Evolutionary conservation across 139 green algal species (phyloP).

Genomic region (Bryopsis sp.): DNA sequence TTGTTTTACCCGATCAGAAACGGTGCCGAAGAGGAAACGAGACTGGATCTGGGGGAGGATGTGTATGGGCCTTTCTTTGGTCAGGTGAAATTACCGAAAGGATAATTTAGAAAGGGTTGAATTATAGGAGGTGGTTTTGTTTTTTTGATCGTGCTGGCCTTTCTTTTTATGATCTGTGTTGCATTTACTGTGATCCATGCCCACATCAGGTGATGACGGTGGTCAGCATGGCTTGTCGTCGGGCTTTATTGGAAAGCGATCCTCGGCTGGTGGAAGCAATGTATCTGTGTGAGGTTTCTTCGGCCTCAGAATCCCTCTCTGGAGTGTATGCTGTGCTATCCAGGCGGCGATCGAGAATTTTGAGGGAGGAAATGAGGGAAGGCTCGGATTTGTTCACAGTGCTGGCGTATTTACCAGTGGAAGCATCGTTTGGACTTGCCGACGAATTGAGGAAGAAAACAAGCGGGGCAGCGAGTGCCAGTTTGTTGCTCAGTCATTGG

Average conservation of each 20-base stretch:
- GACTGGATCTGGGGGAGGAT: conserved; percentile 54
- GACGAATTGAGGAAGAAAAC: conserved; percentile 80
- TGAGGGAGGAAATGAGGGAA: conserved; percentile 88
- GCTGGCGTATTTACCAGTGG: conserved; percentile 72
- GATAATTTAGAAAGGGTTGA: no score
- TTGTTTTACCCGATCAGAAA: conserved; percentile 18
- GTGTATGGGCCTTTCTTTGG: conserved; percentile 80
- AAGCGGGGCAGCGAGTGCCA: conserved; percentile 72
- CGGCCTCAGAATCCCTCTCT: conserved; percentile 52
- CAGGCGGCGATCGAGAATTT: conserved; percentile 61
- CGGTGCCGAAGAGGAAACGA: neutral
- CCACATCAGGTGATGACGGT: conserved; percentile 69
- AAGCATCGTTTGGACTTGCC: conserved; percentile 89
- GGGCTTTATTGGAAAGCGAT: conserved; percentile 64
- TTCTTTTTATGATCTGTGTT: no score
- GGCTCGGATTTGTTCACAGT: conserved; percentile 85
- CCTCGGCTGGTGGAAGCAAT: conserved; percentile 89
- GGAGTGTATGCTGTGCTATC: conserved; percentile 82
- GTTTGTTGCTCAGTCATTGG: conserved; percentile 92
- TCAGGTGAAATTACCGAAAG: conserved; percentile 56
- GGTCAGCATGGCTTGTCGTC: conserved; percentile 56
- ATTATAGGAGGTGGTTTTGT: no score
- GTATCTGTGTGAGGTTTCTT: conserved; percentile 79
- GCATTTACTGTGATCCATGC: no score
- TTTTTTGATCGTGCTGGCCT: no score